Evolutionary conservation across 23 red algal genomes (phyloP).

Genomic region (Gracilariopsis chorda): DNA sequence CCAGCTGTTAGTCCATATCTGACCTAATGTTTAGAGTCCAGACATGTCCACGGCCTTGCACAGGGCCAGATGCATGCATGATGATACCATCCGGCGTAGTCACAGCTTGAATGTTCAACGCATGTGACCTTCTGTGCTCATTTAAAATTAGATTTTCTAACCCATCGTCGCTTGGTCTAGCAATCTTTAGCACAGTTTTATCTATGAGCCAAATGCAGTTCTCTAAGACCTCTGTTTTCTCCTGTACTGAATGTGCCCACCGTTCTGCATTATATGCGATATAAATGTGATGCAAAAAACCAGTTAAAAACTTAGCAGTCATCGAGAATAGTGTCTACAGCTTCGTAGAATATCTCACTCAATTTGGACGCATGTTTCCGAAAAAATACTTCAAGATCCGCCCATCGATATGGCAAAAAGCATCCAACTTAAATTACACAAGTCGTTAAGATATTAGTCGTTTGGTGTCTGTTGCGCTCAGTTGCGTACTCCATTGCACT

Average conservation of each 20-base stretch:
- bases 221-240: background rate
- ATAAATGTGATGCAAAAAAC: background rate
- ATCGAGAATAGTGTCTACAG: background rate
- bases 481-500: background rate
- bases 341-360: conserved; percentile 41
- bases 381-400: background rate
- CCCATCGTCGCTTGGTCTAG: background rate
- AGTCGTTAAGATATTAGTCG: conserved; percentile 5
- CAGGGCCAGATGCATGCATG: conserved; percentile 8
- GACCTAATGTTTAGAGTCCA: background rate
- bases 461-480: background rate
- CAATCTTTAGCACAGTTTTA: background rate
- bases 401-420: background rate
- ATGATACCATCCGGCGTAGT: conserved; percentile 8
- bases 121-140: background rate
- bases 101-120: conserved; percentile 24
- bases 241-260: background rate
- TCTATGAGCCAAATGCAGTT: conserved; percentile 18
- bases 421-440: background rate
- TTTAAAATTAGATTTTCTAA: background rate
- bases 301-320: background rate
- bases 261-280: background rate
- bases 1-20: background rate
- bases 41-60: conserved; percentile 12
- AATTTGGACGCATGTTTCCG: conserved; percentile 4